Percentiles rank a stretch among this genome's conserved stretches.
phyloP scores from a whole-genome alignment of 2,329 filamentous ascomycete species.

The Fusarium sp. region DNA sequence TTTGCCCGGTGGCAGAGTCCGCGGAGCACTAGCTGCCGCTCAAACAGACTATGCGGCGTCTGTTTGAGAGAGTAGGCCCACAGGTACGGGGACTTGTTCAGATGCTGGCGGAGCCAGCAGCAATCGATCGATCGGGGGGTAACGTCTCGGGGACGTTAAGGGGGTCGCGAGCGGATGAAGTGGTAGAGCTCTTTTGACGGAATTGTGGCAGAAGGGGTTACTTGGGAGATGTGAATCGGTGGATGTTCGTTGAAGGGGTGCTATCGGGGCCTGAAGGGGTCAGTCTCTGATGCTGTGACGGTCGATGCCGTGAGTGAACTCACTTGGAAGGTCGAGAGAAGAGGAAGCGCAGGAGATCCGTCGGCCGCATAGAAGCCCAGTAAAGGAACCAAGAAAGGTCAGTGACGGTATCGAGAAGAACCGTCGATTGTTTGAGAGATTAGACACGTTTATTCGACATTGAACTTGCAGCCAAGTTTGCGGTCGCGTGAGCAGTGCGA shows the following conservation, averaged over 20 bases:
- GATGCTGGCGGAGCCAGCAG: constrained; percentile 91
- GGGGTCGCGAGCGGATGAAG: constrained; percentile 83
- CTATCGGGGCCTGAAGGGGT: constrained; percentile 63
- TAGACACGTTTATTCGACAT: constrained; percentile 42
- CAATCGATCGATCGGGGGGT: constrained; percentile 58
- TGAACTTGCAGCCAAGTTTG: constrained; percentile 20
- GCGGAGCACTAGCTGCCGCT: constrained; percentile 97
- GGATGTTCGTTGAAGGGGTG: constrained; percentile 52
- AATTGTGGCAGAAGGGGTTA: constrained; percentile 77
- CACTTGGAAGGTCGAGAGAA: constrained; percentile 90
- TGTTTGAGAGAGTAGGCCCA: constrained; percentile 99
- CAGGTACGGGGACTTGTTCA: constrained; percentile 66
- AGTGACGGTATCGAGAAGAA: constrained; percentile 36
- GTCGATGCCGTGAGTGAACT: constrained; percentile 45
- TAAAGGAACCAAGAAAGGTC: constrained; percentile 33
- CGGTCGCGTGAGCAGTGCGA: constrained; percentile 33
- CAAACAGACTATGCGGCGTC: constrained; percentile 95
- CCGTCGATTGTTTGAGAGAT: constrained; percentile 37
- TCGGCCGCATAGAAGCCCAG: constrained; percentile 83
- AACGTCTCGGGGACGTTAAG: constrained; percentile 87
- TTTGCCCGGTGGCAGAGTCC: constrained; percentile 59
- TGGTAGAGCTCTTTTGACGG: constrained; percentile 83
- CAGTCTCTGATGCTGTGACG: background rate
- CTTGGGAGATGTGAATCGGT: constrained; percentile 44
- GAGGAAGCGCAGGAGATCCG: constrained; percentile 89